These are phyloP conservation scores for Phialophora chinensis DNA, from an alignment of 2,329 filamentous ascomycete species.

Conservation along the genomic window DNA sequence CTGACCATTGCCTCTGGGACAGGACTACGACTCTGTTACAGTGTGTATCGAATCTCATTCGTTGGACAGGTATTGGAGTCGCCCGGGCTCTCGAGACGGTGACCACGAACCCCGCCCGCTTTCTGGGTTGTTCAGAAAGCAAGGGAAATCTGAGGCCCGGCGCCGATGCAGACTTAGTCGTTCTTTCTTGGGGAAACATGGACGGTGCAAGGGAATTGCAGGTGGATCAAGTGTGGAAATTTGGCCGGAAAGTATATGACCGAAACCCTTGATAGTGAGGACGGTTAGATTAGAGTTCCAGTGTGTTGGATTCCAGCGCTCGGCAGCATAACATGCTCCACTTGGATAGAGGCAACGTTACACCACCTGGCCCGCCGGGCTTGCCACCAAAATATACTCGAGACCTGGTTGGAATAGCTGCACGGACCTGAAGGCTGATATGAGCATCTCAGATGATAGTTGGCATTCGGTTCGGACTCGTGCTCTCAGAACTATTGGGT, in stretches of 20 bases:
- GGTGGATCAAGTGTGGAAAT: constrained; percentile 81
- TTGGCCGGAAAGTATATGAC: constrained; percentile 54
- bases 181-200: constrained; percentile 52
- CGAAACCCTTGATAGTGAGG: no score
- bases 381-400: no score
- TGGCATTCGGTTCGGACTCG: no score
- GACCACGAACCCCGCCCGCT: constrained; percentile 74
- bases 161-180: constrained; percentile 71
- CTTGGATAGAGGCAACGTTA: no score
- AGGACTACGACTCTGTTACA: constrained; percentile 70
- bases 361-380: no score
- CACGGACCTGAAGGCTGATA: no score
- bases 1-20: constrained; percentile 1
- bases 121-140: constrained; percentile 66
- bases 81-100: constrained; percentile 73
- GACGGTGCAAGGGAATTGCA: constrained; percentile 58
- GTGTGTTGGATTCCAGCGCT: no score
- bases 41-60: constrained; percentile 79
- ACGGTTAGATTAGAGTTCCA: no score
- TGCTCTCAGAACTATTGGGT: no score
- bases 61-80: constrained; percentile 71
- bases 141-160: constrained; percentile 70
- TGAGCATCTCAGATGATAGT: no score
- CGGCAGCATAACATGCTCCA: no score
- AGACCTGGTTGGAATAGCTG: no score